Evolutionary conservation across 1,284 basidiomycete species (phyloP), one percentile per base, ranked within the genome.

Genomic region (Erythrobasidium hasegawianum): DNA sequence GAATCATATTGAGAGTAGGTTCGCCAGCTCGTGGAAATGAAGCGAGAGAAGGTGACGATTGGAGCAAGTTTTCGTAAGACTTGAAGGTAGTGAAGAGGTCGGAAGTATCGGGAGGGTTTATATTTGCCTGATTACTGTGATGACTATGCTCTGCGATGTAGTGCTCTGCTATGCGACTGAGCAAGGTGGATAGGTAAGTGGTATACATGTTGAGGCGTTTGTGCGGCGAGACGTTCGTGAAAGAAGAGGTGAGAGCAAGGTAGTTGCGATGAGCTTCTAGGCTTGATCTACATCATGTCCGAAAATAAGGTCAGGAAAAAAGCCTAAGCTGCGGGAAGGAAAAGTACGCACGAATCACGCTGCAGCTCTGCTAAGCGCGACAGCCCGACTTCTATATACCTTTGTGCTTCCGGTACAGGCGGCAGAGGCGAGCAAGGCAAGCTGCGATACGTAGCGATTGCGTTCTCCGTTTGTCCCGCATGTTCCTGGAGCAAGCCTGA

Each of bases 341-440:
- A n/a, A n/a, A n/a, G 16, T 9, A 56, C 61, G 4, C 18, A 65
- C 62, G 43, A 26, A 13, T 33, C 29, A 16, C 45, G 24, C 24
- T 58, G 50, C 33, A 65, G 27, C 11, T 52, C 26, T 2, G 55
- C 55, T 8, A 65, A 56, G 18, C 62, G 29, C 2, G 45, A 38
- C 4, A 65, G 56, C 45, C 62, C 62, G 43, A 65, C 41, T 26
- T 58, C 62, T 7, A 58, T 55, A 39, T 57, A 65, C 5, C 62
- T 55, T 49, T 65, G 62, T 20, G 62, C 62, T 26, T 65, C 62
- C 18, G 62, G 62, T 24, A 65, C 53, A 22, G 62, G 62, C 45
- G 62, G 62, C 8, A 55, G 62, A 27, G 62, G 62, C 14, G 27
- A 9, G 13, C 53, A 43, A 10, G 62, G 62, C 16, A 65, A 39